Conservation (phyloP, 1,139 yeast species). For the Saccharomycopsis hybrid region DNA sequence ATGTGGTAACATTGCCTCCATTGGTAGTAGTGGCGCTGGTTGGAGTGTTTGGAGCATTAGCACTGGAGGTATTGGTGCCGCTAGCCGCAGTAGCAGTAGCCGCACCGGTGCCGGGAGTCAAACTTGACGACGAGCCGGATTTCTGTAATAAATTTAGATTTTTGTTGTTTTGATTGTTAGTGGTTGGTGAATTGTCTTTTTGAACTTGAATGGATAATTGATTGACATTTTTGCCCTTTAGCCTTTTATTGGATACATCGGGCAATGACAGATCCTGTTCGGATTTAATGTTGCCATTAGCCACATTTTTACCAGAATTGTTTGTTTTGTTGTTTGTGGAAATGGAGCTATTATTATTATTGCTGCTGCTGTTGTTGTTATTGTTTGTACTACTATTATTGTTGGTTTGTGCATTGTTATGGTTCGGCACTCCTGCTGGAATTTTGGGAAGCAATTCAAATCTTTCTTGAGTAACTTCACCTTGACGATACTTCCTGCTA, state of each 20-base stretch:
- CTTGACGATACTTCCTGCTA: conserved; percentile 5
- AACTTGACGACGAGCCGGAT: conserved; percentile 30
- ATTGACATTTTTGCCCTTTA: conserved; percentile 17
- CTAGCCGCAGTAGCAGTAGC: not conserved
- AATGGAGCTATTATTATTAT: not conserved
- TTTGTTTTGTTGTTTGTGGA: conserved; percentile 4
- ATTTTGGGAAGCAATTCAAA: conserved; percentile 82
- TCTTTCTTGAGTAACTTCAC: conserved; percentile 30
- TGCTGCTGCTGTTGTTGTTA: not conserved
- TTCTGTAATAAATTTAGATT: conserved; percentile 19
- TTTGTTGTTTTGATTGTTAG: not conserved
- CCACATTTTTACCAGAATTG: conserved; percentile 2
- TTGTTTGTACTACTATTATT: not conserved
- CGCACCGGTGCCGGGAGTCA: conserved; percentile 29
- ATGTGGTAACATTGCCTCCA: conserved; percentile 58
- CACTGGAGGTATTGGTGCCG: not conserved
- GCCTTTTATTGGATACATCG: conserved; percentile 3
- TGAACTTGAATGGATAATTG: conserved; percentile 35
- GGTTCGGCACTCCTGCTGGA: conserved; percentile 36
- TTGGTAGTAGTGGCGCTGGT: conserved; percentile 19
- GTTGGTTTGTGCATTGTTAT: not conserved
- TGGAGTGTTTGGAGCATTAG: conserved; percentile 4
- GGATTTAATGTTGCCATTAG: not conserved
- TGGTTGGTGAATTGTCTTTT: conserved; percentile 27
- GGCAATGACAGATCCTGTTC: not conserved